Evolutionary conservation across 2,329 filamentous ascomycete genomes (phyloP).

Genomic region (Pochonia chlamydosporia): DNA sequence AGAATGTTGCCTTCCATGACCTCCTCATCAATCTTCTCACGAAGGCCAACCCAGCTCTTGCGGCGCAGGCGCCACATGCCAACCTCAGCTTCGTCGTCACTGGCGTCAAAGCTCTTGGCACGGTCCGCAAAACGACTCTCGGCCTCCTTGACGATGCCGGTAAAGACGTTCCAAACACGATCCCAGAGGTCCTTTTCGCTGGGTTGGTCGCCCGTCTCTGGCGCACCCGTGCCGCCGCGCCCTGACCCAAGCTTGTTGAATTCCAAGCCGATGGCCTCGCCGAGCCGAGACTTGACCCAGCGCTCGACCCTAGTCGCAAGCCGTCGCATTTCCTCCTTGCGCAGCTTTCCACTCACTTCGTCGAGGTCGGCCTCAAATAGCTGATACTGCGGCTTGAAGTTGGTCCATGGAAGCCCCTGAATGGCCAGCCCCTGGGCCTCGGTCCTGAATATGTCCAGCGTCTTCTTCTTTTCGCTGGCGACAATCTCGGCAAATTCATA

Average conservation of each 20-base stretch:
- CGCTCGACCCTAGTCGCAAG: slow-evolving; percentile 86
- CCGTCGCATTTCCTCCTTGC: slow-evolving; percentile 94
- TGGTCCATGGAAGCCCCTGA: slow-evolving; percentile 78
- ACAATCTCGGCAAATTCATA: slow-evolving; percentile 98
- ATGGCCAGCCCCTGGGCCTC: slow-evolving; percentile 72
- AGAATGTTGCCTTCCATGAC: slow-evolving; percentile 96
- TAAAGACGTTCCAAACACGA: slow-evolving; percentile 85
- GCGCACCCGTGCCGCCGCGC: slow-evolving; percentile 73
- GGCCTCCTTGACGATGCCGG: slow-evolving; percentile 75
- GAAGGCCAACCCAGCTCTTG: slow-evolving; percentile 89
- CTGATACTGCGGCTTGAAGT: slow-evolving; percentile 72
- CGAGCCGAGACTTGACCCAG: slow-evolving; percentile 84
- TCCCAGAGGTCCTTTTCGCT: slow-evolving; percentile 91
- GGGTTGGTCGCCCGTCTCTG: slow-evolving; percentile 70
- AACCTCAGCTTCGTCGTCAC: slow-evolving; percentile 81
- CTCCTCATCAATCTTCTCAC: slow-evolving; percentile 90
- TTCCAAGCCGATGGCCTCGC: slow-evolving; percentile 82
- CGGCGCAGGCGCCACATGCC: slow-evolving; percentile 87
- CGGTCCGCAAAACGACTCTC: slow-evolving; percentile 81
- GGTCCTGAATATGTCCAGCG: slow-evolving; percentile 67
- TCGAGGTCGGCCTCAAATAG: slow-evolving; percentile 89
- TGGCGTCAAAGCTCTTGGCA: slow-evolving; percentile 90
- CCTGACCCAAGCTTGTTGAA: slow-evolving; percentile 95
- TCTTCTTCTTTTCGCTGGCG: slow-evolving; percentile 69
- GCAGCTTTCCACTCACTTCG: slow-evolving; percentile 74